These are phyloP conservation scores for Solanum lignicaule DNA, from an alignment of 257 asterid species.

Conservation along the genomic window DNA sequence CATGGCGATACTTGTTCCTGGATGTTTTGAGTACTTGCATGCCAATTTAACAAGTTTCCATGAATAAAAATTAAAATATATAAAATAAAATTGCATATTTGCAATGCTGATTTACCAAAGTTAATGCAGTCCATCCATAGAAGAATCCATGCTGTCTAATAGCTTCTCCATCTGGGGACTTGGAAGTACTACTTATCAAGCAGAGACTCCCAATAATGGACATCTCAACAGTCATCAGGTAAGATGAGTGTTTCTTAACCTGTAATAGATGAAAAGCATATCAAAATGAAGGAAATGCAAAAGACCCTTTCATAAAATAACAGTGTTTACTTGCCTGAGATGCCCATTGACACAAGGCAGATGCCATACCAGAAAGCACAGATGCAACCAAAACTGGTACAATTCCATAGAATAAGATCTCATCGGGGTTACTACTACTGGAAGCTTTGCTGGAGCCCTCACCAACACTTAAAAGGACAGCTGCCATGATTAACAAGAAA, in stretches of 20 bases:
- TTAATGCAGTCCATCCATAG: conserved; percentile 81
- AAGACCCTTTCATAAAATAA: background rate
- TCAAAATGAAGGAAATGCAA: background rate
- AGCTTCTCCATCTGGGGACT: conserved; percentile 90
- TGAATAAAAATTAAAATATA: background rate
- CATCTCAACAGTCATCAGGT: conserved; percentile 97
- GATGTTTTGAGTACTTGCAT: background rate
- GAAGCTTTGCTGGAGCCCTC: conserved; percentile 87
- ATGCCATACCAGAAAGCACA: conserved; percentile 92
- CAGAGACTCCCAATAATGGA: conserved; percentile 90
- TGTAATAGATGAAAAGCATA: conserved; percentile 12
- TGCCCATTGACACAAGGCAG: conserved; percentile 99
- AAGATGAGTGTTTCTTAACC: conserved; percentile 86
- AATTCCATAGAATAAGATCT: conserved; percentile 69
- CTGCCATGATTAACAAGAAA: conserved; percentile 81
- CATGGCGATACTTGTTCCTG: background rate
- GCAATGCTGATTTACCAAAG: conserved; percentile 45
- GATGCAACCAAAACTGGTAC: conserved; percentile 87
- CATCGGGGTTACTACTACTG: conserved; percentile 50
- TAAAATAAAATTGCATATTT: background rate
- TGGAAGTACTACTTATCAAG: conserved; percentile 70
- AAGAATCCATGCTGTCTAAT: conserved; percentile 70
- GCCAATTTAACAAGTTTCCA: background rate
- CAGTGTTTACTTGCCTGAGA: conserved; percentile 57
- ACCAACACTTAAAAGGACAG: conserved; percentile 75